Evolutionary conservation across 2,329 filamentous ascomycete species (phyloP).

Genomic region (Simplicillium sp.): DNA sequence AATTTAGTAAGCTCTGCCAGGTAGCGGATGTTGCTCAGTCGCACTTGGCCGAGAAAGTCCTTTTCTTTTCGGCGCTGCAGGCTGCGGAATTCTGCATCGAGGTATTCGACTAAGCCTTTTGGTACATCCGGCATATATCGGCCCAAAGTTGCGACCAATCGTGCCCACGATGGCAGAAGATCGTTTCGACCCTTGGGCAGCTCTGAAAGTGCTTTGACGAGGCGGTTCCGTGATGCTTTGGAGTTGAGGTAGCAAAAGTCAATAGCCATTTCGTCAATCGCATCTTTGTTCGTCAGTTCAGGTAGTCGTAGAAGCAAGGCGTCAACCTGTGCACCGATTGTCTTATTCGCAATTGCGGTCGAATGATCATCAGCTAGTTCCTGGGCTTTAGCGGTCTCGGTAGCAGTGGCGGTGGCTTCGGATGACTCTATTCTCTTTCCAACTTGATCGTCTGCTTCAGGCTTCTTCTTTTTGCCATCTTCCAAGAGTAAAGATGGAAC

Average conservation of each 20-base stretch:
- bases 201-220: conserved; percentile 88
- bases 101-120: conserved; percentile 80
- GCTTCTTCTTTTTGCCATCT: conserved; percentile 89
- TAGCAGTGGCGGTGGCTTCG: conserved; percentile 36
- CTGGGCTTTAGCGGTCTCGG: conserved; percentile 39
- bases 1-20: conserved; percentile 97
- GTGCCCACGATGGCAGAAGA: conserved; percentile 82
- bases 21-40: conserved; percentile 93
- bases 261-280: conserved; percentile 83
- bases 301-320: conserved; percentile 79
- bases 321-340: conserved; percentile 93
- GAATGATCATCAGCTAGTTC: conserved; percentile 70
- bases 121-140: conserved; percentile 93
- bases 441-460: conserved; percentile 69
- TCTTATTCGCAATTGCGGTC: conserved; percentile 94
- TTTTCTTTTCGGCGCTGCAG: conserved; percentile 95
- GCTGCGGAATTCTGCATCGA: conserved; percentile 95
- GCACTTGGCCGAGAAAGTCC: conserved; percentile 89
- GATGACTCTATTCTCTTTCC: conserved; percentile 60
- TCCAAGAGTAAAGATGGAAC: conserved; percentile 90
- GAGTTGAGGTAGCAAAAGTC: conserved; percentile 99
- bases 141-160: conserved; percentile 83
- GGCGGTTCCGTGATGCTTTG: conserved; percentile 88
- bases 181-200: conserved; percentile 91
- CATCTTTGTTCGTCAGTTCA: conserved; percentile 83